A percentile compares a stretch with the other conserved stretches of the same genome.
These are phyloP conservation scores for Phytophthora fragariaefolia DNA, from an alignment of 352 stramenopile species.

Conservation along the genomic window DNA sequence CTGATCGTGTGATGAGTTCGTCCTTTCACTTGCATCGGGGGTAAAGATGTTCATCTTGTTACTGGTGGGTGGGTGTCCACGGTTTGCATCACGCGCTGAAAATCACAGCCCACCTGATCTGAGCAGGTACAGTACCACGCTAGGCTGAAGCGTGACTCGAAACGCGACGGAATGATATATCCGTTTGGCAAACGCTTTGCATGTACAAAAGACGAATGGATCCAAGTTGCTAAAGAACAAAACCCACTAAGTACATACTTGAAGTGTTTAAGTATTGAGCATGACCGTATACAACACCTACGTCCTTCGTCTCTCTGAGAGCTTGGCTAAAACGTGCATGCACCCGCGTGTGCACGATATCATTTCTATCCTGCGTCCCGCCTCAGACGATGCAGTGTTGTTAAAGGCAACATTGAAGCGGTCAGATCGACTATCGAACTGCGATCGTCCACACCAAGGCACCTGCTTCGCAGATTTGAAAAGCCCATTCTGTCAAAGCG, in stretches of 20 bases:
- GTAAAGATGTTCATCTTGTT: not conserved
- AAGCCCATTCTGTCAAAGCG: not conserved
- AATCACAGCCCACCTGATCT: not conserved
- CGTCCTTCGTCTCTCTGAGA: too few relatives aligned
- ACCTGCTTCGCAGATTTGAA: conserved; percentile 14
- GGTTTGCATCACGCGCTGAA: not conserved
- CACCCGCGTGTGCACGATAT: not conserved
- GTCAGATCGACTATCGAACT: conserved; percentile 5
- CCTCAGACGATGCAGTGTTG: conserved; percentile 10
- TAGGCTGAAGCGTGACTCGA: too few relatives aligned
- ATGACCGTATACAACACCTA: not conserved
- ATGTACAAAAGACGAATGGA: not conserved
- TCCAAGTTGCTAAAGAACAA: not conserved
- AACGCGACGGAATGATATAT: conserved; percentile 2
- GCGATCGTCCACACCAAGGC: conserved; percentile 10
- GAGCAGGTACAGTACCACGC: not conserved
- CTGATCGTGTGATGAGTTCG: not conserved
- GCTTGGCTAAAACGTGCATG: too few relatives aligned
- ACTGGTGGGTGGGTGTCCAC: not conserved
- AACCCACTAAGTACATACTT: not conserved
- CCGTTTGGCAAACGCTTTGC: not conserved
- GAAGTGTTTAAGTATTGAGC: not conserved
- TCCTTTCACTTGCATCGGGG: not conserved
- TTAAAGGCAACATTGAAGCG: conserved; percentile 12
- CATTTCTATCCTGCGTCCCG: conserved; percentile 16